phyloP scores from a whole-genome alignment of 2,329 filamentous ascomycete species.

The Fusarium begoniae region DNA sequence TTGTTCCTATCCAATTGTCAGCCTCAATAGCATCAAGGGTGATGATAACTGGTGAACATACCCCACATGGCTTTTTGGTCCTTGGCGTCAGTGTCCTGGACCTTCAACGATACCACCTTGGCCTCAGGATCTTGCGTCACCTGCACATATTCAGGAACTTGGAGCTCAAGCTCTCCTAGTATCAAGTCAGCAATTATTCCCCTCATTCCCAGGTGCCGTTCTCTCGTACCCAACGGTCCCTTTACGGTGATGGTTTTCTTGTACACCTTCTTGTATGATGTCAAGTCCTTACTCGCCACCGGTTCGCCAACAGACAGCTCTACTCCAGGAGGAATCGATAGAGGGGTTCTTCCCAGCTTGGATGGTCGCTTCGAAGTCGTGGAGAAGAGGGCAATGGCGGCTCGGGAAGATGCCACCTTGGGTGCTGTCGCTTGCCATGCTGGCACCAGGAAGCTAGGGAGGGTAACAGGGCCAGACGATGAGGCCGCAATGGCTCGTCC shows the following conservation, averaged over 20 bases:
- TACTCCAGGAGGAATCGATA: slow-evolving; percentile 86
- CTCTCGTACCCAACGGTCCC: slow-evolving; percentile 77
- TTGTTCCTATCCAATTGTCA: slow-evolving; percentile 71
- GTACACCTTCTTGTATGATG: slow-evolving; percentile 68
- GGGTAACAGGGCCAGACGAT: slow-evolving; percentile 58
- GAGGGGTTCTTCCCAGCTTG: slow-evolving; percentile 84
- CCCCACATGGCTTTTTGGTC: slow-evolving; percentile 97
- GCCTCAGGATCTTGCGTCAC: slow-evolving; percentile 73
- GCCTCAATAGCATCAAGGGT: background rate
- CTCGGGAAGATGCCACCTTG: slow-evolving; percentile 53
- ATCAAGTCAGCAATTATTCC: slow-evolving; percentile 22
- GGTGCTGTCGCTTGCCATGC: slow-evolving; percentile 63
- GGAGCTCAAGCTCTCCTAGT: slow-evolving; percentile 77
- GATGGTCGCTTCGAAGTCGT: slow-evolving; percentile 73
- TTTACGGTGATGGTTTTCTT: slow-evolving; percentile 77
- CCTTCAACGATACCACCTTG: slow-evolving; percentile 72
- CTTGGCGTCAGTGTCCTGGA: slow-evolving; percentile 73
- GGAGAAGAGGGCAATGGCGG: slow-evolving; percentile 66
- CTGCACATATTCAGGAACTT: slow-evolving; percentile 81
- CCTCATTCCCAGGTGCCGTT: background rate
- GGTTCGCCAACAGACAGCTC: slow-evolving; percentile 76
- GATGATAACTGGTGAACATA: slow-evolving; percentile 51
- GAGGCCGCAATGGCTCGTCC: slow-evolving; percentile 60
- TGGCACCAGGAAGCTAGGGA: slow-evolving; percentile 78
- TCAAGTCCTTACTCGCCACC: slow-evolving; percentile 60